phyloP scores from a whole-genome alignment of 2,329 filamentous ascomycete species.

The Microdochium bolleyi region DNA sequence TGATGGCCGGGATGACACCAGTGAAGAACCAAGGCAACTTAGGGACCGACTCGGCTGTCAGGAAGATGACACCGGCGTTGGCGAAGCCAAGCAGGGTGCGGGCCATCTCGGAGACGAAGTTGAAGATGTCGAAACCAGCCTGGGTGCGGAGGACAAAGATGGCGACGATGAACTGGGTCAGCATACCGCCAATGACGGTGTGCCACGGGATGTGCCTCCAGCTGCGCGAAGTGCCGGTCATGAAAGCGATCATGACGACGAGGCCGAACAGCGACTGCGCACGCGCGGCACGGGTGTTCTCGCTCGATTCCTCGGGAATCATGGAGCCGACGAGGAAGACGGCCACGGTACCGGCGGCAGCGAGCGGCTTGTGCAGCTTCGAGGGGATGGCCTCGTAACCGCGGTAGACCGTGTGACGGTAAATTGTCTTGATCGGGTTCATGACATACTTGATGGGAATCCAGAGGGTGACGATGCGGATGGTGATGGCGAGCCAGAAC shows the following conservation, averaged over 20 bases:
- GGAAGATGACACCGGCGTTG: constrained; percentile 62
- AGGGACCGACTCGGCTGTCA: constrained; percentile 44
- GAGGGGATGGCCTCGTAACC: constrained; percentile 57
- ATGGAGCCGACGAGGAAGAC: constrained; percentile 76
- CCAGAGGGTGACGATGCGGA: constrained; percentile 69
- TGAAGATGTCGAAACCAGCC: constrained; percentile 85
- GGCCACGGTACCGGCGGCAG: constrained; percentile 54
- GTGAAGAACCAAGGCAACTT: constrained; percentile 61
- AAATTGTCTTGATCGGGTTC: constrained; percentile 57
- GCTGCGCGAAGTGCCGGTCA: constrained; percentile 67
- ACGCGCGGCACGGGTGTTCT: constrained; percentile 75
- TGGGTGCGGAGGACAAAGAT: constrained; percentile 78
- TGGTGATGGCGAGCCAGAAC: constrained; percentile 64
- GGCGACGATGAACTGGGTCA: constrained; percentile 80
- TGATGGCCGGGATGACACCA: constrained; percentile 78
- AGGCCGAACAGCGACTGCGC: constrained; percentile 77
- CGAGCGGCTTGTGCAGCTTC: constrained; percentile 54
- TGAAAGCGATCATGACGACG: constrained; percentile 55
- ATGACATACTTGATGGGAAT: constrained; percentile 60
- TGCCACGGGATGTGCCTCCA: constrained; percentile 61
- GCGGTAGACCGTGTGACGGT: constrained; percentile 56
- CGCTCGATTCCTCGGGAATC: constrained; percentile 57
- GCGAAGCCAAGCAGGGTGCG: constrained; percentile 71
- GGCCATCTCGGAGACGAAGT: constrained; percentile 73
- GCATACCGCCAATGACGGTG: constrained; percentile 81